Conservation (phyloP, 1,284 basidiomycete genomes). For the Ustilago crameri region DNA sequence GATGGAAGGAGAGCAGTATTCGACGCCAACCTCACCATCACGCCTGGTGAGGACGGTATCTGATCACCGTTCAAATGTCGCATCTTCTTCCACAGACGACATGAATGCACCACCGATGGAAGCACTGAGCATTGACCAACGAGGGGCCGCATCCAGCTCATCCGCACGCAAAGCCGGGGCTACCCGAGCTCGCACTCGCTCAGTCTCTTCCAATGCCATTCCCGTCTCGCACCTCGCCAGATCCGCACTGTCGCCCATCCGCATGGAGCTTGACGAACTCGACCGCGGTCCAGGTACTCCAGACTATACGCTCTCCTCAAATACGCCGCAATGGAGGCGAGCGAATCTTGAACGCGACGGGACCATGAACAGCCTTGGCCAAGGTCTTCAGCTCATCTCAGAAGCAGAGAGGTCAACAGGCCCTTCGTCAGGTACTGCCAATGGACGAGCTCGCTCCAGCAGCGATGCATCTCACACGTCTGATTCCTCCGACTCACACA, state of each 20-base stretch:
- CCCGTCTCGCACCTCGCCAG: slow-evolving; percentile 29
- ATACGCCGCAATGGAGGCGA: slow-evolving; percentile 36
- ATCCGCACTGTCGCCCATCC: slow-evolving; percentile 23
- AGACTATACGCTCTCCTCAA: slow-evolving; percentile 43
- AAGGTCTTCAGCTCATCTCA: slow-evolving; percentile 43
- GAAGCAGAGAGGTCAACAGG: slow-evolving; percentile 24
- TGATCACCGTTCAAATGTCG: slow-evolving; percentile 4
- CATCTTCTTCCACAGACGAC: slow-evolving; percentile 8
- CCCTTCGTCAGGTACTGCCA: slow-evolving; percentile 9
- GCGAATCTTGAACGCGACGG: slow-evolving; percentile 32
- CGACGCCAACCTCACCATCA: slow-evolving; percentile 24
- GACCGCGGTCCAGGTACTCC: slow-evolving; percentile 54
- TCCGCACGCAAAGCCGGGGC: slow-evolving; percentile 31
- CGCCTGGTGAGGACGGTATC: slow-evolving; percentile 16
- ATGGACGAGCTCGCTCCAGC: slow-evolving; percentile 22
- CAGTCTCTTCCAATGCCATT: slow-evolving; percentile 42
- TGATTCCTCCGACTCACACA: slow-evolving; percentile 28
- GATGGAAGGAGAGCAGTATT: neutral
- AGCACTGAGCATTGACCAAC: slow-evolving; percentile 1
- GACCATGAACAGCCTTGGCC: slow-evolving; percentile 45
- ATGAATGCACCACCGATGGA: neutral
- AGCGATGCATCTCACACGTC: slow-evolving; percentile 28
- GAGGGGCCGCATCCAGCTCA: slow-evolving; percentile 18
- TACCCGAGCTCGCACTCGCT: slow-evolving; percentile 34
- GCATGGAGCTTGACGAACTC: slow-evolving; percentile 11